Evolutionary conservation across 2,329 filamentous ascomycete species (phyloP).

Genomic region (Xylariomycetidae sp.): DNA sequence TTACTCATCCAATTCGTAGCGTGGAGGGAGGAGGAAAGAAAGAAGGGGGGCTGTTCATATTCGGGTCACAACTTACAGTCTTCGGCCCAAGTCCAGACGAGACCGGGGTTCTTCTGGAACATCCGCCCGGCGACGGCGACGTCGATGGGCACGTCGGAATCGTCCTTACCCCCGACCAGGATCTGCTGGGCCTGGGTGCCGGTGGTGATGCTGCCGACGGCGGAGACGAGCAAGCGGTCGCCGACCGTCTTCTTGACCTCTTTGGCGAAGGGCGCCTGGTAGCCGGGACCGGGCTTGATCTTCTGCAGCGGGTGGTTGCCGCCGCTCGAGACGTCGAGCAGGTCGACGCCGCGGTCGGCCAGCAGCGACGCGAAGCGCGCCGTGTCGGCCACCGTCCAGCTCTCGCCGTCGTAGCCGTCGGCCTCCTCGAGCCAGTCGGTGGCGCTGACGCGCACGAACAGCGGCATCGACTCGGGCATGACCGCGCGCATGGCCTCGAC

Average conservation of each 20-base stretch:
- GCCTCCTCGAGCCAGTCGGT: conserved; percentile 63
- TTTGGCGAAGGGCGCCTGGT: conserved; percentile 63
- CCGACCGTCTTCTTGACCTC: conserved; percentile 46
- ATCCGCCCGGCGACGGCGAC: conserved; percentile 40
- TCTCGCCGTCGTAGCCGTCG: too few relatives aligned
- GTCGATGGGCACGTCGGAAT: conserved; percentile 35
- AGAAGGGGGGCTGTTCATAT: conserved; percentile 24
- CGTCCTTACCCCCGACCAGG: conserved; percentile 30
- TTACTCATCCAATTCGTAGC: too few relatives aligned
- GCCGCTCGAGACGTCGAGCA: conserved; percentile 64
- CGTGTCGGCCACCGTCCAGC: conserved; percentile 60
- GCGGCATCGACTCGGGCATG: conserved; percentile 60
- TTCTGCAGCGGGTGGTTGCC: conserved; percentile 52
- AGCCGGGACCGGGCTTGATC: conserved; percentile 52
- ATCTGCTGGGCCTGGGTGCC: conserved; percentile 43
- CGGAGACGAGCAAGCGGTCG: conserved; percentile 52
- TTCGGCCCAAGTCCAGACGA: conserved; percentile 53
- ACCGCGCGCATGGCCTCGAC: conserved; percentile 56
- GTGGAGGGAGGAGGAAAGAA: too few relatives aligned
- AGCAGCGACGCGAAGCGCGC: conserved; percentile 54
- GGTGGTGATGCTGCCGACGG: conserved; percentile 45
- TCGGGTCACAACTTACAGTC: conserved; percentile 44
- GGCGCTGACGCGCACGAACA: conserved; percentile 64
- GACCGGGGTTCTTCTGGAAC: conserved; percentile 55
- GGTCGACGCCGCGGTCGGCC: conserved; percentile 60